Conservation (phyloP, 1,284 basidiomycete species). For the Cystobasidiaceae sp. region DNA sequence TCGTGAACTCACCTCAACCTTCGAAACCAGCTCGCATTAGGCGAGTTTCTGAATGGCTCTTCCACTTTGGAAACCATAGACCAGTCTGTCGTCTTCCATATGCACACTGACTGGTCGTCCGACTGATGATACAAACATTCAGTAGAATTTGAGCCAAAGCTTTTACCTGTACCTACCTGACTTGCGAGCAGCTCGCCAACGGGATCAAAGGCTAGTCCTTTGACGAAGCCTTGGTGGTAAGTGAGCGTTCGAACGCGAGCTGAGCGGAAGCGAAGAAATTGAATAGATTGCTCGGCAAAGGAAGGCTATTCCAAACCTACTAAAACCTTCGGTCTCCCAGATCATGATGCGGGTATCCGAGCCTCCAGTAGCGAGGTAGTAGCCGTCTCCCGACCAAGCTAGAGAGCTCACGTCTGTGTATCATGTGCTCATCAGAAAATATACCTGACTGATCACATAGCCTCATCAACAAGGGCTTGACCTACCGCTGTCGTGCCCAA, state of each 20-base stretch:
- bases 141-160: background rate
- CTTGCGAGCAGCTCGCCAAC: conserved; percentile 93
- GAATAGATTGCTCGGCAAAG: background rate
- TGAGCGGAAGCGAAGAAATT: conserved; percentile 45
- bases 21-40: conserved; percentile 90
- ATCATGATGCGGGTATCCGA: conserved; percentile 85
- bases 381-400: conserved; percentile 87
- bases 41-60: conserved; percentile 88
- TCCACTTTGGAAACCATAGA: conserved; percentile 71
- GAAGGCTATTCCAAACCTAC: conserved; percentile 50
- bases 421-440: background rate
- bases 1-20: conserved; percentile 80
- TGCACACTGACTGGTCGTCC: conserved; percentile 90
- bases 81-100: conserved; percentile 96
- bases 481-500: conserved; percentile 85
- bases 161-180: conserved; percentile 47
- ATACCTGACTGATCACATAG: no score
- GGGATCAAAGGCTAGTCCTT: conserved; percentile 97
- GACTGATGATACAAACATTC: conserved; percentile 55
- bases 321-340: conserved; percentile 84
- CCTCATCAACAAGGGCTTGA: conserved; percentile 11
- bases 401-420: conserved; percentile 96
- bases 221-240: conserved; percentile 91
- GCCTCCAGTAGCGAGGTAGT: conserved; percentile 88
- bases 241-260: conserved; percentile 78